A percentile compares a stretch with the other conserved stretches of the same genome.
Conservation (phyloP, 768 basidiomycete genomes). For the Pleurotus tuoliensis region DNA sequence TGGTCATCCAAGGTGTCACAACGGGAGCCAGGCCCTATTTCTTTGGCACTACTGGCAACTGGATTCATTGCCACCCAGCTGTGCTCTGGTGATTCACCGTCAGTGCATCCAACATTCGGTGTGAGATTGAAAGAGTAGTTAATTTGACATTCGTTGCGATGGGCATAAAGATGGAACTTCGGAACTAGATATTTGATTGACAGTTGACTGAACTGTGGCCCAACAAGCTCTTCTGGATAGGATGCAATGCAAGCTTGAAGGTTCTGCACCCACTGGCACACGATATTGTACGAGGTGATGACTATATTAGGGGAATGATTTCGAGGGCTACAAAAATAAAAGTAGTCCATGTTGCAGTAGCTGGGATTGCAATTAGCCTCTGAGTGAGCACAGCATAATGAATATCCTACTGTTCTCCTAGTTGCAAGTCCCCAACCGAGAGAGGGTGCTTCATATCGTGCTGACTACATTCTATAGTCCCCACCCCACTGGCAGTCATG, state of each 20-base stretch:
- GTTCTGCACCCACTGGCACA: conserved; percentile 24
- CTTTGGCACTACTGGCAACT: too few relatives aligned
- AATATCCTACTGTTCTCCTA: conserved; percentile 3
- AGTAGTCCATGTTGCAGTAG: not conserved
- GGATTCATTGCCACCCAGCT: too few relatives aligned
- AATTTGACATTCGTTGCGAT: too few relatives aligned
- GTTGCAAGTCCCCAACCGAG: conserved; percentile 6
- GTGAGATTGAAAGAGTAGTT: too few relatives aligned
- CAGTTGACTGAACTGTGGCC: not conserved
- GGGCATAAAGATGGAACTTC: too few relatives aligned
- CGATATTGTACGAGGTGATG: conserved; percentile 29
- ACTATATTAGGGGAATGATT: conserved; percentile 4
- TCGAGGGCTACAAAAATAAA: not conserved
- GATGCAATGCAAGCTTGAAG: conserved; percentile 2
- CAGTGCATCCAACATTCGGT: too few relatives aligned
- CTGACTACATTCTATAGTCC: not conserved
- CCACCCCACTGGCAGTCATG: not conserved
- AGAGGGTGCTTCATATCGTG: conserved; percentile 2
- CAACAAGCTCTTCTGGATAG: not conserved
- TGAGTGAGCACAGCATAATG: not conserved
- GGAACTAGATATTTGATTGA: conserved; percentile 8
- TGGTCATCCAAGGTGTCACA: too few relatives aligned
- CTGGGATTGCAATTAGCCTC: not conserved
- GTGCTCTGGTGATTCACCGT: too few relatives aligned
- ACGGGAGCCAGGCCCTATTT: too few relatives aligned